Percentiles rank a stretch among this genome's conserved stretches.
Conservation (phyloP, 805 yeast species). For the Torulaspora indica region DNA sequence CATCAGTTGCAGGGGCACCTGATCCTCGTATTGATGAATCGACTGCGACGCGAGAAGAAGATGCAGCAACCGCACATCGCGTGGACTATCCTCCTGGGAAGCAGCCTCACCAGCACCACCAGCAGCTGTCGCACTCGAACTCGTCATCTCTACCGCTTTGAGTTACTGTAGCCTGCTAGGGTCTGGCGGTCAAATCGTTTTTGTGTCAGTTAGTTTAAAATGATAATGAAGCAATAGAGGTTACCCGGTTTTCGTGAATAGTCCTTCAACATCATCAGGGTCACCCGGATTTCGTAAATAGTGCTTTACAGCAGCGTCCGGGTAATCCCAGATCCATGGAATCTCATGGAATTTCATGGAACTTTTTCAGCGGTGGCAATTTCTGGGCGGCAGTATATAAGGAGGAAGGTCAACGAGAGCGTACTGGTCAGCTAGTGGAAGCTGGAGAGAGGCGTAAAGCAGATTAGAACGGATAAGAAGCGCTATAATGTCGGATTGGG, state of each 20-base stretch:
- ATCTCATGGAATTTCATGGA: constrained; percentile 6
- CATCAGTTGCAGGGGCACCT: constrained; percentile 92
- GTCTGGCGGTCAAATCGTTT: not conserved
- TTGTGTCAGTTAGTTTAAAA: not conserved
- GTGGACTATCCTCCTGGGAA: constrained; percentile 47
- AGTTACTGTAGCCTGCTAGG: too few relatives aligned
- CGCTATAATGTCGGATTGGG: constrained; percentile 74
- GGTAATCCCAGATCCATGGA: not conserved
- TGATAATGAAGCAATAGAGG: too few relatives aligned
- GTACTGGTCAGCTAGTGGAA: too few relatives aligned
- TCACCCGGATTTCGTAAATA: too few relatives aligned
- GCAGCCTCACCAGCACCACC: not conserved
- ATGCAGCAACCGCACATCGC: constrained; percentile 89
- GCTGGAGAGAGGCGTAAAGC: not conserved
- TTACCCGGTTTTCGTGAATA: too few relatives aligned
- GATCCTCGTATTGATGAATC: constrained; percentile 87
- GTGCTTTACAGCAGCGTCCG: not conserved
- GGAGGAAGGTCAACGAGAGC: not conserved
- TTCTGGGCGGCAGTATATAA: constrained; percentile 9
- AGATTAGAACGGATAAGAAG: not conserved
- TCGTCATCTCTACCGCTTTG: not conserved
- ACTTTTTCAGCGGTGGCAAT: not conserved
- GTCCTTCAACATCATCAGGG: too few relatives aligned
- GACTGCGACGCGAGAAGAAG: constrained; percentile 91
- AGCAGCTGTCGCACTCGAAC: not conserved